phyloP scores from a whole-genome alignment of 495 filamentous ascomycete species.

The Neurospora sp. region DNA sequence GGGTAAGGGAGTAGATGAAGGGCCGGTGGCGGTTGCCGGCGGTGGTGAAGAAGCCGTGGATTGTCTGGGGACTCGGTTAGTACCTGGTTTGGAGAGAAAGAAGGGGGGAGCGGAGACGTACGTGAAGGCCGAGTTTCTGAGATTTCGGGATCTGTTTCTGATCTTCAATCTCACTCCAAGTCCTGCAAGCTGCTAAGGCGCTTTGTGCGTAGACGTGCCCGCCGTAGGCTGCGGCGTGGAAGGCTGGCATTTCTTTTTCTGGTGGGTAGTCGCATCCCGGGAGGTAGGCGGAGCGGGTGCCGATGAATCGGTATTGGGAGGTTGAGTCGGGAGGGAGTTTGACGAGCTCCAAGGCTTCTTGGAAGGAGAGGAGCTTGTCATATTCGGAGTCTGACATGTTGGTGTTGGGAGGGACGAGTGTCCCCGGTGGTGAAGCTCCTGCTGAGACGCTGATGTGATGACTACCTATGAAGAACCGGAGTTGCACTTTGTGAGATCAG shows the following conservation, averaged over 20 bases:
- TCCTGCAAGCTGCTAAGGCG: slow-evolving; percentile 48
- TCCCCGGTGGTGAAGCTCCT: background rate
- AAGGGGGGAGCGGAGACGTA: slow-evolving; percentile 23
- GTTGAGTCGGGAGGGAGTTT: slow-evolving; percentile 18
- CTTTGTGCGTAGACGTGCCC: slow-evolving; percentile 62
- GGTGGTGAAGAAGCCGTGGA: slow-evolving; percentile 59
- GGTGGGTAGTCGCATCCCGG: slow-evolving; percentile 17
- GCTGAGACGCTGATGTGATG: background rate
- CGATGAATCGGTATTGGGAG: slow-evolving; percentile 27
- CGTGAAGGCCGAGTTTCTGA: slow-evolving; percentile 44
- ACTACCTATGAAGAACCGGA: background rate
- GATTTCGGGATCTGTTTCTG: slow-evolving; percentile 8
- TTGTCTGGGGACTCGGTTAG: slow-evolving; percentile 35
- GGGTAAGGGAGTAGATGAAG: slow-evolving; percentile 49
- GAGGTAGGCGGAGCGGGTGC: slow-evolving; percentile 23
- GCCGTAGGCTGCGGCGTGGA: slow-evolving; percentile 39
- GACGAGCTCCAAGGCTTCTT: slow-evolving; percentile 28
- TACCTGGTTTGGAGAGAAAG: background rate
- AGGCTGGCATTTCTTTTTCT: slow-evolving; percentile 3
- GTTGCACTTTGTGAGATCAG: background rate
- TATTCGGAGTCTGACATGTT: slow-evolving; percentile 4
- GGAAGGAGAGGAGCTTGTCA: slow-evolving; percentile 22
- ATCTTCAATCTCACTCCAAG: slow-evolving; percentile 31
- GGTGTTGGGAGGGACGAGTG: background rate
- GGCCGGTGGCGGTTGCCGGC: slow-evolving; percentile 41